Conservation (phyloP, 768 basidiomycete genomes). For the Kwoniella botswanensis region DNA sequence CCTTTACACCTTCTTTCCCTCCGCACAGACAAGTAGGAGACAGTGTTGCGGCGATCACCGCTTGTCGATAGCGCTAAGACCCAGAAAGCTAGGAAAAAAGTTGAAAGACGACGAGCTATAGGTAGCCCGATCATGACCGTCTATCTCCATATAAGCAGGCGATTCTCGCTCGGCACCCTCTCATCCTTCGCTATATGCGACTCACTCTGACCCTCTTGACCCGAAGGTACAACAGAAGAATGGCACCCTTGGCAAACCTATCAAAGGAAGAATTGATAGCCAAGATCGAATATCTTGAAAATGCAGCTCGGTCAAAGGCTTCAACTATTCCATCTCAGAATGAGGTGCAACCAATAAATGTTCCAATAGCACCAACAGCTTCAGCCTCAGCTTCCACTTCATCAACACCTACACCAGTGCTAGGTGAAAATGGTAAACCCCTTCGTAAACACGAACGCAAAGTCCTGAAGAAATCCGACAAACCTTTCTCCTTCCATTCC, state of each 20-base stretch:
- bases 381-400: conserved; percentile 32
- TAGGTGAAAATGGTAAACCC: conserved; percentile 10
- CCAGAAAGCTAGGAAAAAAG: background rate
- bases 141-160: background rate
- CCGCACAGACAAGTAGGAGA: background rate
- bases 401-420: conserved; percentile 26
- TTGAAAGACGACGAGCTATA: background rate
- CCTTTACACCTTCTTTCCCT: background rate
- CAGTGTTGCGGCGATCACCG: conserved; percentile 1
- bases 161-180: background rate
- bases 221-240: conserved; percentile 11
- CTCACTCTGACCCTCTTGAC: conserved; percentile 3
- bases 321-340: conserved; percentile 10
- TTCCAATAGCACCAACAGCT: conserved; percentile 34
- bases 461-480: conserved; percentile 32
- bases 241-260: conserved; percentile 63
- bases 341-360: conserved; percentile 7
- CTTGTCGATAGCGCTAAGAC: background rate
- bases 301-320: background rate
- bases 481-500: conserved; percentile 68
- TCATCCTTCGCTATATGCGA: conserved; percentile 14
- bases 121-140: background rate
- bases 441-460: conserved; percentile 16
- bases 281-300: conserved; percentile 68
- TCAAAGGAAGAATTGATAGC: conserved; percentile 74